Evolutionary conservation across 176 grass and related monocot species (phyloP).

Genomic region (Lolium perenne): DNA sequence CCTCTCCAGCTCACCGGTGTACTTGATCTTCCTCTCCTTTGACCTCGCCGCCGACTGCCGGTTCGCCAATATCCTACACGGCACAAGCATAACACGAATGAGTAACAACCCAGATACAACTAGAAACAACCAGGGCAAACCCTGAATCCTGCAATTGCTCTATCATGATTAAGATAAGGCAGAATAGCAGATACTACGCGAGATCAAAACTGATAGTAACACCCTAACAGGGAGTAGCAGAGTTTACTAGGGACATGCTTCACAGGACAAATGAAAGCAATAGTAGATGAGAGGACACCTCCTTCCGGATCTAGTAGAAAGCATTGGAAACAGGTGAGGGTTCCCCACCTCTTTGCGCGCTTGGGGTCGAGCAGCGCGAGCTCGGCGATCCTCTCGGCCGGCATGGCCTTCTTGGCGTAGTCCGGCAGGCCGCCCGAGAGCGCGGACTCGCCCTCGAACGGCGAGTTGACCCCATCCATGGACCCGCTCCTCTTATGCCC

Average conservation of each 20-base stretch:
- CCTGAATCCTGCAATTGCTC: background rate
- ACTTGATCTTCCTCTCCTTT: slow-evolving; percentile 95
- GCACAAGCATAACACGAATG: slow-evolving; percentile 14
- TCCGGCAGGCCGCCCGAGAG: slow-evolving; percentile 52
- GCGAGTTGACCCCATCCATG: slow-evolving; percentile 74
- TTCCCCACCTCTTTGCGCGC: slow-evolving; percentile 81
- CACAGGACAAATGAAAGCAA: background rate
- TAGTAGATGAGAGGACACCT: background rate
- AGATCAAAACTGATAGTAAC: slow-evolving; percentile 12
- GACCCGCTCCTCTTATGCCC: slow-evolving; percentile 82
- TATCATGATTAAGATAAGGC: background rate
- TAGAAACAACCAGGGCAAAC: background rate
- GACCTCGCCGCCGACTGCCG: slow-evolving; percentile 89
- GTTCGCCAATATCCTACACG: slow-evolving; percentile 90
- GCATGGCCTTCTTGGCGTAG: slow-evolving; percentile 93
- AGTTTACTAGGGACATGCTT: background rate
- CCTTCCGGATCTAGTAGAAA: slow-evolving; percentile 32
- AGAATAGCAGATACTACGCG: background rate
- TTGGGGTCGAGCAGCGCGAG: slow-evolving; percentile 90
- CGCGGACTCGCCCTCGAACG: slow-evolving; percentile 78
- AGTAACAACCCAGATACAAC: background rate
- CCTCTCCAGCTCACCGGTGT: slow-evolving; percentile 88
- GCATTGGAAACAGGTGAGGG: background rate
- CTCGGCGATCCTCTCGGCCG: slow-evolving; percentile 81
- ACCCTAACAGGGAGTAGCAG: background rate